Evolutionary conservation across 768 basidiomycete genomes (phyloP).

Genomic region (Inosperma sp.): DNA sequence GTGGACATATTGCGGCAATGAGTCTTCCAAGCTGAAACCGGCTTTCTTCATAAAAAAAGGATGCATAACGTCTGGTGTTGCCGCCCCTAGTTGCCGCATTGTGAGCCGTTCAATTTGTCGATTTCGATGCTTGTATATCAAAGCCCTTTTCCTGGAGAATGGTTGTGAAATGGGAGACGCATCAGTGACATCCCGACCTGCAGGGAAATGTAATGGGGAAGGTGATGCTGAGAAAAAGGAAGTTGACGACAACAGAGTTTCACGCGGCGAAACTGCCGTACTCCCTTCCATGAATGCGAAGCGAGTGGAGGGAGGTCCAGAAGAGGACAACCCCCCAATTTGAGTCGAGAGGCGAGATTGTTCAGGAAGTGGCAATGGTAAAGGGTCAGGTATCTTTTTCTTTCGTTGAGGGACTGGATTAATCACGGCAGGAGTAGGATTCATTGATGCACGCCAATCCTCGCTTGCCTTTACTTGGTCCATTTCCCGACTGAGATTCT

Average conservation of each 20-base stretch:
- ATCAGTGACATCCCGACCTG: constrained; percentile 11
- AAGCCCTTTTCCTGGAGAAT: constrained; percentile 22
- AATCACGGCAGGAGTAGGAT: constrained; percentile 9
- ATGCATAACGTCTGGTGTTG: constrained; percentile 86
- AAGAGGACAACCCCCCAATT: constrained; percentile 20
- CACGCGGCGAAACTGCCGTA: constrained; percentile 18
- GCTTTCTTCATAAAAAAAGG: constrained; percentile 84
- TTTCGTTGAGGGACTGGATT: constrained; percentile 24
- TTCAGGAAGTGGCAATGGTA: constrained; percentile 24
- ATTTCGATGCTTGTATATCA: constrained; percentile 52
- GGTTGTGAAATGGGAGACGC: constrained; percentile 13
- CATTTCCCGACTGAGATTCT: constrained; percentile 72
- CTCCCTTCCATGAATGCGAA: constrained; percentile 16
- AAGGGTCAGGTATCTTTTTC: constrained; percentile 39
- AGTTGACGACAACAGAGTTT: constrained; percentile 14
- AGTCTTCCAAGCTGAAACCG: constrained; percentile 78
- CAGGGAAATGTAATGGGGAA: constrained; percentile 17
- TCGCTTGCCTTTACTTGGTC: constrained; percentile 61
- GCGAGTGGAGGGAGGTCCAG: constrained; percentile 28
- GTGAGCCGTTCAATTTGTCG: constrained; percentile 75
- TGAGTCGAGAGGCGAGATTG: constrained; percentile 21
- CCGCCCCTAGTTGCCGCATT: constrained; percentile 82
- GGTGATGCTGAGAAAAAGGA: constrained; percentile 3
- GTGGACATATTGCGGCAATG: constrained; percentile 81
- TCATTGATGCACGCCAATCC: constrained; percentile 46